Percentiles rank a stretch among this genome's conserved stretches.
Conservation (phyloP, 2,329 filamentous ascomycete genomes). For the Colletotrichum viniferum region DNA sequence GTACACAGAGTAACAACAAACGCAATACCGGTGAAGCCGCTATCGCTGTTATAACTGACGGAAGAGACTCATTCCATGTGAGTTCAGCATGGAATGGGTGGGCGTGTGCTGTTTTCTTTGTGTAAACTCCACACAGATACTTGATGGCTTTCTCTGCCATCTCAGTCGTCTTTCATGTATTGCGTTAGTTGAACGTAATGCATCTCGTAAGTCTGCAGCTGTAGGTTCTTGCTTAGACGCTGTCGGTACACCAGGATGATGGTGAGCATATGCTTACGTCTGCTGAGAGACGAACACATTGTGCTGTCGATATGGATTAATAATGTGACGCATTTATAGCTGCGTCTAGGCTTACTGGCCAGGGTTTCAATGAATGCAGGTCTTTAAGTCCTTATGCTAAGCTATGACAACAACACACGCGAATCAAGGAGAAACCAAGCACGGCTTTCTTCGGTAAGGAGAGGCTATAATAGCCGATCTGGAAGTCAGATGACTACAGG, state of each 20-base stretch:
- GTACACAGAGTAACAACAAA: background rate
- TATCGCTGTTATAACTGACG: background rate
- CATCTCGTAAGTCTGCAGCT: background rate
- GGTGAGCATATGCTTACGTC: too few species aligned
- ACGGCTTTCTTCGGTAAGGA: background rate
- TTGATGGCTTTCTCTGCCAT: background rate
- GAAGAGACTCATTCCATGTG: too few species aligned
- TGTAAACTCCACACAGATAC: too few species aligned
- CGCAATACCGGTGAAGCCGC: background rate
- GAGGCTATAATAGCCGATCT: background rate
- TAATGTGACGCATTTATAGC: too few species aligned
- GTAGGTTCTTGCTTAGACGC: background rate
- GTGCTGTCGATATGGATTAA: too few species aligned
- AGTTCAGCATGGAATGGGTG: background rate
- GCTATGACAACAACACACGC: background rate
- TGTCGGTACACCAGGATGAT: background rate
- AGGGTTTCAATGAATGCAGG: too few species aligned
- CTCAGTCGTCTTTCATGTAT: background rate
- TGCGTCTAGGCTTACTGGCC: too few species aligned
- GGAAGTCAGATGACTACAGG: background rate
- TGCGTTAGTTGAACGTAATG: background rate
- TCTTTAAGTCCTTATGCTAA: background rate
- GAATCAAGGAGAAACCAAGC: background rate
- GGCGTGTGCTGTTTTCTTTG: background rate
- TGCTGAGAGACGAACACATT: too few species aligned